Conservation (phyloP, 1,139 yeast species). For the Debaryomycetaceae sp. region DNA sequence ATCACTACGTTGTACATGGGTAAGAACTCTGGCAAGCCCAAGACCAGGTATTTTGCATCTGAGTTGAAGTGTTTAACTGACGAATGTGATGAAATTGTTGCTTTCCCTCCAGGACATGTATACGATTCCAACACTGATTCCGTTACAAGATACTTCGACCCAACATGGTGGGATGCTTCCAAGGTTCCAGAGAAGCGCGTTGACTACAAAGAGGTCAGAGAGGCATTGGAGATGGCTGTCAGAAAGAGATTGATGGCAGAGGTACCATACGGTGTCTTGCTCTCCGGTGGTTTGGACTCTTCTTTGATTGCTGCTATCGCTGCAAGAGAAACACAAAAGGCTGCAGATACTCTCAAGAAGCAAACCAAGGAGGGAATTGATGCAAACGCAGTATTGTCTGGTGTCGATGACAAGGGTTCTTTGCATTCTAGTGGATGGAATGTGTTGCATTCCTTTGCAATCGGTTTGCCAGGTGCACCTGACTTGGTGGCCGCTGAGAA, state of each 20-base stretch:
- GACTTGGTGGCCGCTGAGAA: conserved; percentile 94
- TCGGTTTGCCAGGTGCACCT: conserved; percentile 97
- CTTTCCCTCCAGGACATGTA: conserved; percentile 98
- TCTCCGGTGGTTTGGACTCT: conserved; percentile 96
- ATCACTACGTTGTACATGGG: conserved; percentile 97
- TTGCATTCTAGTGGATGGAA: conserved; percentile 79
- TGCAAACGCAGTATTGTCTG: conserved; percentile 68
- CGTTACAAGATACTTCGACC: conserved; percentile 82
- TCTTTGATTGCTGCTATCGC: conserved; percentile 96
- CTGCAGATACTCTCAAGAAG: conserved; percentile 45
- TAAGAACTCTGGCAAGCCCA: conserved; percentile 63
- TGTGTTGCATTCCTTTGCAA: conserved; percentile 90
- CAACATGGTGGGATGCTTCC: conserved; percentile 88
- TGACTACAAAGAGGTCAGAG: conserved; percentile 70
- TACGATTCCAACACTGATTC: conserved; percentile 89
- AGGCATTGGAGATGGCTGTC: conserved; percentile 85
- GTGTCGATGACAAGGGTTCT: conserved; percentile 86
- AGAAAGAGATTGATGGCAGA: conserved; percentile 99
- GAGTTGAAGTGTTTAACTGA: conserved; percentile 92
- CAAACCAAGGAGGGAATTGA: conserved; percentile 42
- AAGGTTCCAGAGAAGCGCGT: conserved; percentile 72
- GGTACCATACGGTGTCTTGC: conserved; percentile 95
- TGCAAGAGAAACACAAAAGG: conserved; percentile 88
- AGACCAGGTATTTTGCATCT: conserved; percentile 83
- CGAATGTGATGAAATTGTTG: conserved; percentile 86